Evolutionary conservation across 2,329 filamentous ascomycete genomes (phyloP), one percentile per base, ranked within the genome.

Genomic region (Lecanicillium sp.): DNA sequence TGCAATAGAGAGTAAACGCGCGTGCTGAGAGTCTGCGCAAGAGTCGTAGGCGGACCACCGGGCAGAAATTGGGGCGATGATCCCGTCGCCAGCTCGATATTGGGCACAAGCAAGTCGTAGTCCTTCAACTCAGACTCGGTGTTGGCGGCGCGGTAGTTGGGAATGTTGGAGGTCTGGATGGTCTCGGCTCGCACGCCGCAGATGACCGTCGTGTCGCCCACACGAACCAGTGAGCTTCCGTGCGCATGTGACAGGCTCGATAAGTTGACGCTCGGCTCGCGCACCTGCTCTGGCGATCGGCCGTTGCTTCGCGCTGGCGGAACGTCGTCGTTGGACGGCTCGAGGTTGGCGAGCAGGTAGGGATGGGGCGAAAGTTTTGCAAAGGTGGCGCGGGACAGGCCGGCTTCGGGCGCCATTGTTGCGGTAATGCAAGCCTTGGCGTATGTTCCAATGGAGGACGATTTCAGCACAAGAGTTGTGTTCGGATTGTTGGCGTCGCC

Each of bases 201-300:
- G 28, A 98, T 89, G n/a, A 89, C 87, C 1, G 87, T 88, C 1
- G 90, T 97, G 59, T 94, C 87, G 33, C 92, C 92, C 37, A 85
- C 70, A 27, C 92, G 79, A 36, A 97, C 84, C 1, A 97, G 82
- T 1, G 90, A 84, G 52, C 87, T 94, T 37, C 92, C 92, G 56
- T 94, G 82, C 40, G 87, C 84, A 59, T 98, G 88, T 1, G 87
- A 86, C 36, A 98, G 69, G 17, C 87, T 92, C 18, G 85, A 84
- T 0, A 79, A 79, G 61, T 96, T 92, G 50, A 92, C 71, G 25
- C 80, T 79, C n/a, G 84, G 79, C 17, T 71, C 60, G 32, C 92
- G 81, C 42, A 81, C 77, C 52, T 89, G 74, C 20, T 74, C 66
- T 6, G 85, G 77, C 3, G 71, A 61, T 48, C 92, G 86, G 46